A percentile compares a stretch with the other conserved stretches of the same genome.
These are phyloP conservation scores for Galerina sulciceps DNA, from an alignment of 768 basidiomycete species.

Conservation along the genomic window DNA sequence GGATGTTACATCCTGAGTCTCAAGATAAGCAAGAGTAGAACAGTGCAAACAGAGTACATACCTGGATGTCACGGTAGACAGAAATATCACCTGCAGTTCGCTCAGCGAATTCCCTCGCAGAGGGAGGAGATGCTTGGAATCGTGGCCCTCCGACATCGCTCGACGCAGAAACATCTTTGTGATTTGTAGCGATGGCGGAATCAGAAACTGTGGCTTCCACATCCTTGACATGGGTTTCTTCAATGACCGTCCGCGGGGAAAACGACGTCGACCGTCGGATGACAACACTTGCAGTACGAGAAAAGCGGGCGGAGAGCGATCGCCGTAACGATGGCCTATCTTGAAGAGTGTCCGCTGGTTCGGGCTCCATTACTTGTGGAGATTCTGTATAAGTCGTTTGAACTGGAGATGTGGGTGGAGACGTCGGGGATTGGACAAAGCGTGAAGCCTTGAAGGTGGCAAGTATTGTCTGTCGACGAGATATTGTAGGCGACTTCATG, in stretches of 20 bases:
- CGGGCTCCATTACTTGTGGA: neutral
- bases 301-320: slow-evolving; percentile 20
- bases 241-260: neutral
- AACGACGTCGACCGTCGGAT: slow-evolving; percentile 16
- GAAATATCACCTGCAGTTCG: slow-evolving; percentile 62
- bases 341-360: neutral
- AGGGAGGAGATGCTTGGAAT: slow-evolving; percentile 25
- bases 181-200: neutral
- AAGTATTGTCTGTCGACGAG: slow-evolving; percentile 20
- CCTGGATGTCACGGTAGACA: slow-evolving; percentile 57
- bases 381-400: neutral
- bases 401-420: neutral
- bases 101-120: slow-evolving; percentile 18
- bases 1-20: slow-evolving; percentile 32
- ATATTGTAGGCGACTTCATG: neutral
- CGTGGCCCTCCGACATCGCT: slow-evolving; percentile 42
- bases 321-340: slow-evolving; percentile 26
- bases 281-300: slow-evolving; percentile 13
- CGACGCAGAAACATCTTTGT: slow-evolving; percentile 15
- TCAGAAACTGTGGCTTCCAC: neutral
- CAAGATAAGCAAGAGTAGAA: neutral
- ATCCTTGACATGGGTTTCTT: neutral
- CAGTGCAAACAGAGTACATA: slow-evolving; percentile 27
- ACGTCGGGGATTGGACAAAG: neutral
- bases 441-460: slow-evolving; percentile 18